Evolutionary conservation across 306 rosid species (phyloP), one percentile per base, ranked within the genome.

Genomic region (Quercus robur): DNA sequence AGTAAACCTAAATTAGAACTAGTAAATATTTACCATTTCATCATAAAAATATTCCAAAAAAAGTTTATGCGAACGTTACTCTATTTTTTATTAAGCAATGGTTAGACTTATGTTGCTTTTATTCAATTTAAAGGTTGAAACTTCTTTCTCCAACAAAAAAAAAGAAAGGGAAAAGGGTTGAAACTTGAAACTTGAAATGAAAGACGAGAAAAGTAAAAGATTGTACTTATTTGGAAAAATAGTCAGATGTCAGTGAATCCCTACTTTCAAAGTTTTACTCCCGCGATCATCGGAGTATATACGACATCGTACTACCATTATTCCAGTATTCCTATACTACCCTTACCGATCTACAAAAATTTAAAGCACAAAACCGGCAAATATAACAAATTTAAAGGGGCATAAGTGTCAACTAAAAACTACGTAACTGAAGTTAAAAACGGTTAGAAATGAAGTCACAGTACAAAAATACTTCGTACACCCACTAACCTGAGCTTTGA

Each of bases 401-500:
- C 21, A 80, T 56, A 84, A 80, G 49, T 63, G 89, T 84, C 84
- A 86, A 82, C 54, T 84, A 33, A 30, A 0, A 30, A 5, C 11
- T 7, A 18, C 4, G 13, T 59, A 76, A 67, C 55, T 5, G 71
- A 56, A 5, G 51, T 10, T 1, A 21, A 35, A 84, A 72, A 52
- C 41, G 6, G 71, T 75, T 64, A 7, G 33, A 28, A 5, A 28
- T 15, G 18, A 4, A 46, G 4, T 28, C 69, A 23, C 55, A 51
- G 69, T 14, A 12, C 46, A 26, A 75, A 44, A 74, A 56, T 0
- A 35, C 26, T 44, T 33, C 14, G 7, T 4, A 11, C 46, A n/a
- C 69, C 52, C 81, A 2, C 33, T 86, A 10, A 93, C 99, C 99
- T 94, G 84, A 88, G 94, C 81, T 90, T 90, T 14, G 95, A 91